Percentiles rank a stretch among this genome's conserved stretches.
These are phyloP conservation scores for Geoglossum cookeanum DNA, from an alignment of 2,329 filamentous ascomycete genomes.

Conservation along the genomic window DNA sequence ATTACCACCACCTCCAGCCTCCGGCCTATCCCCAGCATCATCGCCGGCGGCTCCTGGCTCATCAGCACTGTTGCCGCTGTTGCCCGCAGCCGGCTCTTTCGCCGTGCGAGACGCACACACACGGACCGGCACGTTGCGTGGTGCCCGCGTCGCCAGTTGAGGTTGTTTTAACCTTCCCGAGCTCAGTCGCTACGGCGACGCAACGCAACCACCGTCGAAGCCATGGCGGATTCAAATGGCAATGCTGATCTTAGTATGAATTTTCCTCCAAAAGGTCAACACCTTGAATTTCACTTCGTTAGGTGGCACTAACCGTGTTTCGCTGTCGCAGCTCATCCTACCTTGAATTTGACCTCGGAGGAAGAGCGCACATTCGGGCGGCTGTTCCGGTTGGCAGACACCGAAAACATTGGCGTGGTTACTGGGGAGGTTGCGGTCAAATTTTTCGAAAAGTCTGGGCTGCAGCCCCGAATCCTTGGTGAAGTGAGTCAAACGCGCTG, in stretches of 20 bases:
- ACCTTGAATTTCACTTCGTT: neutral
- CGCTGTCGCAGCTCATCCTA: slow-evolving; percentile 23
- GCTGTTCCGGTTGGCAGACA: slow-evolving; percentile 83
- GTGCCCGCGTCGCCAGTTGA: neutral
- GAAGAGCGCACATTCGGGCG: slow-evolving; percentile 90
- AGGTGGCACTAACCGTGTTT: neutral
- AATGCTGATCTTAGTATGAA: neutral
- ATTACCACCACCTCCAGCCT: neutral
- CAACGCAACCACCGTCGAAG: neutral
- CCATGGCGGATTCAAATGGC: slow-evolving; percentile 1
- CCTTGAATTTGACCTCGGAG: slow-evolving; percentile 70
- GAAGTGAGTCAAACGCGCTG: slow-evolving; percentile 36
- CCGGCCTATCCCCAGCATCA: neutral
- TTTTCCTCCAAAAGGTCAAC: slow-evolving; percentile 1
- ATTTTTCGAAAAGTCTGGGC: slow-evolving; percentile 91
- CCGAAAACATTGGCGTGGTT: slow-evolving; percentile 77
- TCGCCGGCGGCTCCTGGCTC: neutral
- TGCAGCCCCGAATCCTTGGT: slow-evolving; percentile 70
- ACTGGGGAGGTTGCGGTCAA: slow-evolving; percentile 91
- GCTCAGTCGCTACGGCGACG: neutral
- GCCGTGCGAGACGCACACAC: neutral
- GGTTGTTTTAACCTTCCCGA: neutral
- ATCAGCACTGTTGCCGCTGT: neutral
- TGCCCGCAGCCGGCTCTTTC: neutral
- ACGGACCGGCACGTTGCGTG: neutral